Conservation (phyloP, 805 yeast genomes). For the Candida nemodendra region DNA sequence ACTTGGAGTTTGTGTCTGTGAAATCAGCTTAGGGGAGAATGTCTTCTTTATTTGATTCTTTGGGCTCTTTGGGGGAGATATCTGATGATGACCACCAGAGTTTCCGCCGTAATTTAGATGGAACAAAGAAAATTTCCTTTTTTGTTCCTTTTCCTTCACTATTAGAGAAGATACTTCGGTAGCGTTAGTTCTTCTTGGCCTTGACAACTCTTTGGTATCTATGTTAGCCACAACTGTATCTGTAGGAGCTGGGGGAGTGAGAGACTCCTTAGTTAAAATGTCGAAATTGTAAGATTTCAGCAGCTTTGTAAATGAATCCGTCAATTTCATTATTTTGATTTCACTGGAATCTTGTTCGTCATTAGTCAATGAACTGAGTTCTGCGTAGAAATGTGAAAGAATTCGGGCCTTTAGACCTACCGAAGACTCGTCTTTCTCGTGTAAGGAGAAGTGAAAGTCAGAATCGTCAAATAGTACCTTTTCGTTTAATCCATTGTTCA, state of each 20-base stretch:
- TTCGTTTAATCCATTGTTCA: not conserved
- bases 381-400: conserved; percentile 5
- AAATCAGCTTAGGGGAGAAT: not conserved
- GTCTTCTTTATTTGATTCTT: not conserved
- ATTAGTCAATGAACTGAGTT: not conserved
- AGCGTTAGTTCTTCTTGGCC: not conserved
- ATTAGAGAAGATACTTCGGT: not conserved
- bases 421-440: not conserved
- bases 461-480: conserved; percentile 2
- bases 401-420: conserved; percentile 1
- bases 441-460: conserved; percentile 4
- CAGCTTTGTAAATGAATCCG: conserved; percentile 7
- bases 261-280: not conserved
- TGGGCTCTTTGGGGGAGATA: not conserved
- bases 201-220: not conserved
- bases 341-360: not conserved
- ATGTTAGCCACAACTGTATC: not conserved
- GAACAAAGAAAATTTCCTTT: conserved; percentile 5
- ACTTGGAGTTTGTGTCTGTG: not conserved
- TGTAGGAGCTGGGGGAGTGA: not conserved
- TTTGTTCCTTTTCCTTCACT: not conserved
- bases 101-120: not conserved
- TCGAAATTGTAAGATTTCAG: conserved; percentile 5
- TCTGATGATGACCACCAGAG: not conserved
- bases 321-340: conserved; percentile 2